Evolutionary conservation across 2,329 filamentous ascomycete genomes (phyloP).

Genomic region (Epichloe gansuensis): DNA sequence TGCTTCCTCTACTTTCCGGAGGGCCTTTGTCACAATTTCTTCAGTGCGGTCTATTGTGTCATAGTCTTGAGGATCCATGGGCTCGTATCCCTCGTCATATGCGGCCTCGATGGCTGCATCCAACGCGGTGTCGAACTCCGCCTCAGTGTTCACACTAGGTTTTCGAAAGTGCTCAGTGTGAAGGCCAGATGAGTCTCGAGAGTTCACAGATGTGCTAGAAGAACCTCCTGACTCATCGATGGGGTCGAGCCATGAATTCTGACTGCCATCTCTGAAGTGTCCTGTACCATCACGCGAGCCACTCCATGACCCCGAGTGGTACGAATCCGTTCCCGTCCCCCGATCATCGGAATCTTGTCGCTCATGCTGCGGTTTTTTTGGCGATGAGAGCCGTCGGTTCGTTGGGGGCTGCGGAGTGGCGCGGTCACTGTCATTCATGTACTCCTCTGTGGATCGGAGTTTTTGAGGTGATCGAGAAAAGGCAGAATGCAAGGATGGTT

Average conservation of each 20-base stretch:
- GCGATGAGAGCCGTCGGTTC: slow-evolving; percentile 45
- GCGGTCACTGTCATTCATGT: slow-evolving; percentile 39
- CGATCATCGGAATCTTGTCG: slow-evolving; percentile 6
- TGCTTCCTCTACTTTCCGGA: slow-evolving; percentile 59
- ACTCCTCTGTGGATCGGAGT: slow-evolving; percentile 19
- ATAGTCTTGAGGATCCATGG: slow-evolving; percentile 41
- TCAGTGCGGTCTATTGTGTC: slow-evolving; percentile 24
- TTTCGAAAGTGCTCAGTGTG: slow-evolving; percentile 58
- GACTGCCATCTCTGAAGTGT: slow-evolving; percentile 51
- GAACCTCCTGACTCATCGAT: slow-evolving; percentile 85
- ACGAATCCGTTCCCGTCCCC: slow-evolving; percentile 3
- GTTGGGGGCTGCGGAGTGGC: slow-evolving; percentile 64
- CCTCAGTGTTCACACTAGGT: slow-evolving; percentile 62
- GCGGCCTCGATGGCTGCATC: slow-evolving; percentile 94
- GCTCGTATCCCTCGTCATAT: slow-evolving; percentile 84
- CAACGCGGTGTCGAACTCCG: slow-evolving; percentile 85
- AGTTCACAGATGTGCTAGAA: slow-evolving; percentile 63
- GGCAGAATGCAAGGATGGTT: slow-evolving; percentile 34
- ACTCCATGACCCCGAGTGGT: slow-evolving; percentile 12
- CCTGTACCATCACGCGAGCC: slow-evolving; percentile 12
- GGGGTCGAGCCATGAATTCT: slow-evolving; percentile 86
- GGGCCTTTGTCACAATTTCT: slow-evolving; percentile 40
- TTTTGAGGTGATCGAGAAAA: slow-evolving; percentile 37
- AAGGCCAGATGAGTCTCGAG: slow-evolving; percentile 60
- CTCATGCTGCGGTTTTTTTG: slow-evolving; percentile 14